Conservation (phyloP, 2,329 filamentous ascomycete species). For the Verticillium alfalfae region DNA sequence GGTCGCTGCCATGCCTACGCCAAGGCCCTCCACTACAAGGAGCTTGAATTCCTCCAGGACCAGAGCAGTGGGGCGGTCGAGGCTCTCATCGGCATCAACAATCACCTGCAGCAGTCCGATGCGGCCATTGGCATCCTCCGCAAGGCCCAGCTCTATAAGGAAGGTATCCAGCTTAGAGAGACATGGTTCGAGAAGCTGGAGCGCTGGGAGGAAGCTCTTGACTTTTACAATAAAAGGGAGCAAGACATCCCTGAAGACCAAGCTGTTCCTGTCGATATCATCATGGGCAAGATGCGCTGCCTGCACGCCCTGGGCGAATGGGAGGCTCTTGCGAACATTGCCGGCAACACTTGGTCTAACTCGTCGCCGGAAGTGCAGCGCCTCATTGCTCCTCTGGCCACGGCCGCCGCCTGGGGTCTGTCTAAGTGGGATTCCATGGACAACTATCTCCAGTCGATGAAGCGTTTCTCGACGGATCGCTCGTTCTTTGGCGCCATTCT, state of each 20-base stretch:
- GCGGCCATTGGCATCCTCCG: conserved; percentile 96
- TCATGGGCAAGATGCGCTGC: conserved; percentile 99
- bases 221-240: conserved; percentile 86
- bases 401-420: conserved; percentile 92
- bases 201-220: conserved; percentile 93
- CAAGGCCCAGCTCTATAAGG: conserved; percentile 91
- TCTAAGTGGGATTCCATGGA: conserved; percentile 99
- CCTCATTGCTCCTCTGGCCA: conserved; percentile 86
- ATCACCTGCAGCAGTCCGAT: conserved; percentile 96
- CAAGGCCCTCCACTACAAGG: conserved; percentile 97
- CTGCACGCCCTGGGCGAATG: conserved; percentile 95
- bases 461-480: conserved; percentile 84
- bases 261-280: conserved; percentile 75
- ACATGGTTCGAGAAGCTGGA: conserved; percentile 99
- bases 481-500: conserved; percentile 98
- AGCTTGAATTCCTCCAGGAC: conserved; percentile 95
- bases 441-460: conserved; percentile 92
- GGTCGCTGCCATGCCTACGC: conserved; percentile 97
- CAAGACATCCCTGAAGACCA: conserved; percentile 55
- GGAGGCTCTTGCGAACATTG: conserved; percentile 84
- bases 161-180: conserved; percentile 88
- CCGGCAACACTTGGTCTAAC: conserved; percentile 90
- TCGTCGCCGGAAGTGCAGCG: conserved; percentile 83
- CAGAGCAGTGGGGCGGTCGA: conserved; percentile 94
- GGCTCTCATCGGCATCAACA: conserved; percentile 98